Evolutionary conservation across 257 asterid genomes (phyloP), one percentile per base, ranked within the genome.

Genomic region (Solanum chaucha): DNA sequence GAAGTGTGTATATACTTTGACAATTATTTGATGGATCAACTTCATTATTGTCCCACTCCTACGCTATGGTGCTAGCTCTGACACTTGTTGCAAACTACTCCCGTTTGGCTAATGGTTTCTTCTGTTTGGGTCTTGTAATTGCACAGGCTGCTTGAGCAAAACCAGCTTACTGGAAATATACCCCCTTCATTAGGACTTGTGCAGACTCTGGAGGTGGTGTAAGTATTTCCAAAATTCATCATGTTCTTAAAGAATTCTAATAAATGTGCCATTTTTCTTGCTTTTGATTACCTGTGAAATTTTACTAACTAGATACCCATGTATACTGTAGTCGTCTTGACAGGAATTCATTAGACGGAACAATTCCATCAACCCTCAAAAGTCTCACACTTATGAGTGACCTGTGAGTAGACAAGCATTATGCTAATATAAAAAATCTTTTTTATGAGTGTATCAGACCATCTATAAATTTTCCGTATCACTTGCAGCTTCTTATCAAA

Each of bases 171-270:
- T 5, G 92, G 91, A 40, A 70, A 73, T 35, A 88, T 90, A 61
- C 91, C 91, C 55, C 10, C 35, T 17, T 58, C 90, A 19, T 28
- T 90, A 41, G 87, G 90, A 82, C 40, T 71, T 82, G 87, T 90
- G 73, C 85, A 46, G 73, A 90, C 86, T 71, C 88, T 90, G 86
- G 87, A 87, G 82, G 87, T 88, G 85, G 84, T 90, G 91, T 88
- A 61, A 90, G 92, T 85, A 85, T 46, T 34, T 73, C 44, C 30
- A 19, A 14, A 67, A 46, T 80, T 7, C 65, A 46, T 46, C 65
- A 26, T 15, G 19, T 0, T 80, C 65, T 46, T 80, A 28, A 46
- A 17, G 28, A 80, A 80, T 9, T 80, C 1, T 28, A 46, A 15
- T 9, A 26, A 15, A 5, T 80, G 85, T 80, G 36, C 44, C 85